A percentile compares a stretch with the other conserved stretches of the same genome.
Conservation (phyloP, 1,284 basidiomycete species). For the Austropuccinia psidii region DNA sequence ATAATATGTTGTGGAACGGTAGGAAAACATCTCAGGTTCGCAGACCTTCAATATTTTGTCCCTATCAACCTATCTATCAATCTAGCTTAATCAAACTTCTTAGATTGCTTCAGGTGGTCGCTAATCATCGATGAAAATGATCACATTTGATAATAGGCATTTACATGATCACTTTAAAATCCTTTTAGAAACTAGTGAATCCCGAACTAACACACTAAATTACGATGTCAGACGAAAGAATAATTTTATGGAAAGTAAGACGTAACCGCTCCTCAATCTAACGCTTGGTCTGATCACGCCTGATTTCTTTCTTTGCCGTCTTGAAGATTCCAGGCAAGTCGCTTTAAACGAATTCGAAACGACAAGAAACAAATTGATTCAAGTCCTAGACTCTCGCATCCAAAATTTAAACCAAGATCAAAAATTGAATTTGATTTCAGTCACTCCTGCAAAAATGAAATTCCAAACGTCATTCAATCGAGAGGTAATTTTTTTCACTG, state of each 20-base stretch:
- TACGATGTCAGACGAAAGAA: neutral
- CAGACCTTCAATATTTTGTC: neutral
- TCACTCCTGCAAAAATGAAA: neutral
- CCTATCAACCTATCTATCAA: neutral
- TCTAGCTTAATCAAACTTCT: neutral
- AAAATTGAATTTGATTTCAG: neutral
- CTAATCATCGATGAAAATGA: no score
- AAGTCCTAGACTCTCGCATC: no score
- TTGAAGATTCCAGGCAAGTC: neutral
- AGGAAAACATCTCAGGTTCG: constrained; percentile 25
- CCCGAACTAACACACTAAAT: neutral
- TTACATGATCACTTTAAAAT: constrained; percentile 17
- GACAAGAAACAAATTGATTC: no score
- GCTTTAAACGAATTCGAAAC: neutral
- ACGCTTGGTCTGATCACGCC: neutral
- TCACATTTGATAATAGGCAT: no score
- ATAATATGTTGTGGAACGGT: constrained; percentile 17
- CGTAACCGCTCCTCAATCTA: neutral
- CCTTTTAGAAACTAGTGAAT: neutral
- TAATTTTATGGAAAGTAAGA: constrained; percentile 25
- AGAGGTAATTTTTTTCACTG: neutral
- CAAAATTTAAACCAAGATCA: neutral
- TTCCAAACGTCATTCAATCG: constrained; percentile 13
- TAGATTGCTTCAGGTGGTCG: no score
- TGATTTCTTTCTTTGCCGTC: neutral